Evolutionary conservation across 768 basidiomycete genomes (phyloP).

Genomic region (Pulveroboletus ravenelii): DNA sequence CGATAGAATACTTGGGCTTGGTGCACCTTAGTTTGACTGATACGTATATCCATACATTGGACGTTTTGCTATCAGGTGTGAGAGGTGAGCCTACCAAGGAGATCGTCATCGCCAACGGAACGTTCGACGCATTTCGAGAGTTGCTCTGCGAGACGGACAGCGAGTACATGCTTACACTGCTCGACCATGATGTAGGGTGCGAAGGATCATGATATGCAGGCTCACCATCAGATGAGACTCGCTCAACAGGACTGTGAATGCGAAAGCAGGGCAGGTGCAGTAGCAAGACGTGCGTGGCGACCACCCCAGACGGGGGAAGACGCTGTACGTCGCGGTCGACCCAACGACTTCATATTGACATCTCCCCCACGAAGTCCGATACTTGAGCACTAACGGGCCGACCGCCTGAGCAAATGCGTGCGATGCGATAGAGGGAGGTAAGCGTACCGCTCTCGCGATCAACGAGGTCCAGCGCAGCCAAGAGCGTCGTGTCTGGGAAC

Average conservation of each 20-base stretch:
- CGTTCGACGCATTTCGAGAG: constrained; percentile 50
- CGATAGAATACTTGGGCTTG: constrained; percentile 12
- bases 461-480: constrained; percentile 74
- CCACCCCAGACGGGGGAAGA: constrained; percentile 46
- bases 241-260: constrained; percentile 55
- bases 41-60: constrained; percentile 8
- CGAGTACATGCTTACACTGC: constrained; percentile 80
- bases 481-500: constrained; percentile 57
- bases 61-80: constrained; percentile 9
- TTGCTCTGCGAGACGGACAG: constrained; percentile 54
- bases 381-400: constrained; percentile 52
- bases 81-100: constrained; percentile 33
- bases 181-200: not conserved
- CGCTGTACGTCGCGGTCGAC: constrained; percentile 56
- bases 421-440: not conserved
- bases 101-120: constrained; percentile 41
- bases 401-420: not conserved
- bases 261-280: constrained; percentile 74
- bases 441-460: constrained; percentile 62
- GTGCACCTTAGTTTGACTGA: constrained; percentile 5
- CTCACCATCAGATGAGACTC: constrained; percentile 62
- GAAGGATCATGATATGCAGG: not conserved
- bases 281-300: constrained; percentile 44
- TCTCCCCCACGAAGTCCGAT: constrained; percentile 52
- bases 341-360: constrained; percentile 65